Conservation (phyloP, 1,284 basidiomycete species). For the Heliocybe sulcata region DNA sequence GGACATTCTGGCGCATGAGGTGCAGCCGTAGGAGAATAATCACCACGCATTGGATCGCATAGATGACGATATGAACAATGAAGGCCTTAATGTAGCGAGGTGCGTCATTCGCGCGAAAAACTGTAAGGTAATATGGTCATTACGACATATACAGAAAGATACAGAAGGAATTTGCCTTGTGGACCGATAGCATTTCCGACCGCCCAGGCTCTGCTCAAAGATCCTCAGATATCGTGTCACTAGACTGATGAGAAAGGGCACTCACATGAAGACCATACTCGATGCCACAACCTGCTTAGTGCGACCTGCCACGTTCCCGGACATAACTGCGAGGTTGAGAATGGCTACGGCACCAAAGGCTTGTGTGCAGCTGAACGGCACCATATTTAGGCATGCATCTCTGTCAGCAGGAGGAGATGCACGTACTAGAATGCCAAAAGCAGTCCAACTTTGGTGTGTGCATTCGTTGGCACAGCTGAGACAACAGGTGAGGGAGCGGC, state of each 20-base stretch:
- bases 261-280: constrained; percentile 35
- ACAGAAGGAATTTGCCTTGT: constrained; percentile 23
- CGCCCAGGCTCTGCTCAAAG: constrained; percentile 31
- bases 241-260: background rate
- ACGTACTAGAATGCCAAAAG: constrained; percentile 42
- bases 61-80: constrained; percentile 40
- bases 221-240: background rate
- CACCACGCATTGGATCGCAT: constrained; percentile 35
- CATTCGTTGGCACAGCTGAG: constrained; percentile 29
- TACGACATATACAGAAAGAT: background rate
- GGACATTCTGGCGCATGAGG: constrained; percentile 36
- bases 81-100: constrained; percentile 44
- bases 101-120: constrained; percentile 37
- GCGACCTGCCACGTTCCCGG: constrained; percentile 37
- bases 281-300: constrained; percentile 42
- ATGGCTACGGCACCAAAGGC: constrained; percentile 23
- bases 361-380: constrained; percentile 29
- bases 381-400: background rate
- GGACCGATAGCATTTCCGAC: constrained; percentile 43
- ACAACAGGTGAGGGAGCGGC: background rate
- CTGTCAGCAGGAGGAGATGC: background rate
- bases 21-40: constrained; percentile 35
- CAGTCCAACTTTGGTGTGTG: constrained; percentile 37
- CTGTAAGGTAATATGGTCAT: constrained; percentile 12
- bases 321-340: constrained; percentile 35